Base-by-base conservation (phyloP, 2,329 filamentous ascomycete species). In the Lizonia empirigonia region DNA sequence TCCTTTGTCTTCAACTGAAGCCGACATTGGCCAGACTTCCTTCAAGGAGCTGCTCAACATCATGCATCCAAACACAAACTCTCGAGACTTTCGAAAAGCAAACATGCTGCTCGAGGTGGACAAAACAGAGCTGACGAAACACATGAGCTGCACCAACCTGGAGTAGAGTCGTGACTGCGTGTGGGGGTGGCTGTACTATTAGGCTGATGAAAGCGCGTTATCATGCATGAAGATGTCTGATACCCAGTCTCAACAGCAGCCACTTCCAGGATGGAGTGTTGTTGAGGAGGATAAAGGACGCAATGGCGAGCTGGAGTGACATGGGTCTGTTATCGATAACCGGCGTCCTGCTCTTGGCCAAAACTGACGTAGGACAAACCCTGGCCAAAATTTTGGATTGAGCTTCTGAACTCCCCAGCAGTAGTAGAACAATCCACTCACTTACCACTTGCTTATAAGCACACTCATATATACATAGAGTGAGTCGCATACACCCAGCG, bases 391-490 rank as follows among this genome's bases (percentile, higher is more conserved):
- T 51, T 46, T 42, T 36, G 46, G 35, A 18, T 27, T 40, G 22
- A 46, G 35, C 27, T 30, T 18, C 33, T 40, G 32, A 50, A 23
- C 36, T 29, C 34, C 39, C 42, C 48, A 45, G 44, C 37, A 47
- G 26, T 58, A 62, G n/a, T n/a, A n/a, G n/a, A n/a, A n/a, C n/a
- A 48, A 58, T n/a, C 49, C 15, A 33, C 45, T 33, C 40, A 46
- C 55, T 19, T 3, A 47, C 26, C 42, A 34, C 26, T 29, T 47
- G 49, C 49, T 38, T 44, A 29, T 38, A 32, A 47, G 42, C 42
- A 38, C 12, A 30, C 19, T 27, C 38, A 29, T 10, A 29, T 13
- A 47, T 29, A 42, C 18, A 45, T 44, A 48, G 42, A 38, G 50
- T 57, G 29, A 53, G 51, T 55, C 45, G 54, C 54, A 23, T 44